These are phyloP conservation scores for Aspergillus fijiensis DNA, from an alignment of 2,329 filamentous ascomycete genomes.

Conservation along the genomic window DNA sequence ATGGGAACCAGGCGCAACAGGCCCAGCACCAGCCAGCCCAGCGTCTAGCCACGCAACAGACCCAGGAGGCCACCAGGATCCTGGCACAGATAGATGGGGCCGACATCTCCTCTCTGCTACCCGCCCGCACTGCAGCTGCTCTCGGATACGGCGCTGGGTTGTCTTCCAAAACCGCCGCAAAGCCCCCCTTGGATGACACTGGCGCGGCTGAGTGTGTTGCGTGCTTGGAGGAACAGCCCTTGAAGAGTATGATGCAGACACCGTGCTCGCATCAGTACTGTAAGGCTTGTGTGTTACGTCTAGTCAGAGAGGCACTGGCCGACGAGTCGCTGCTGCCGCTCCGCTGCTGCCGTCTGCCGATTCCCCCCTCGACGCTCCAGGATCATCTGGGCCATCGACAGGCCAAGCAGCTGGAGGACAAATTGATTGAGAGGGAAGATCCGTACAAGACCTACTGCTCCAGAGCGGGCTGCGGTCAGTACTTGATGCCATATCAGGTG, in stretches of 20 bases:
- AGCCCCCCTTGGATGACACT: neutral
- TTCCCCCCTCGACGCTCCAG: conserved; percentile 14
- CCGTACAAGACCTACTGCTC: conserved; percentile 28
- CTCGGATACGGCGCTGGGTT: too few relatives aligned
- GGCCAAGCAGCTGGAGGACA: conserved; percentile 17
- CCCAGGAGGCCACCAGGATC: neutral
- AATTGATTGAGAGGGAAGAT: conserved; percentile 25
- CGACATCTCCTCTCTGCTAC: too few relatives aligned
- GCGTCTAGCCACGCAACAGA: neutral
- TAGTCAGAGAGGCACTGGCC: conserved; percentile 19
- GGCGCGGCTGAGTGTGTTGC: conserved; percentile 5
- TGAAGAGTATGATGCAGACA: neutral
- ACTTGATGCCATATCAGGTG: conserved; percentile 22
- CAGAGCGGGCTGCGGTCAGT: conserved; percentile 22
- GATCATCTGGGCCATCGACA: conserved; percentile 11
- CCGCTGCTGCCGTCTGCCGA: conserved; percentile 26
- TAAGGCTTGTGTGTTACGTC: conserved; percentile 16
- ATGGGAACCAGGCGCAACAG: neutral
- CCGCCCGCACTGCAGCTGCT: too few relatives aligned
- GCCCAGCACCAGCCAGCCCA: conserved; percentile 1
- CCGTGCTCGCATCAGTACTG: conserved; percentile 23
- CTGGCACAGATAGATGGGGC: neutral
- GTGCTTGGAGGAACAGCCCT: conserved; percentile 11
- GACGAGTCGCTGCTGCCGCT: conserved; percentile 31
- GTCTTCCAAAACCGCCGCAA: neutral